Base-by-base conservation (phyloP, 2,329 filamentous ascomycete species). In the Aspergillus latus region DNA sequence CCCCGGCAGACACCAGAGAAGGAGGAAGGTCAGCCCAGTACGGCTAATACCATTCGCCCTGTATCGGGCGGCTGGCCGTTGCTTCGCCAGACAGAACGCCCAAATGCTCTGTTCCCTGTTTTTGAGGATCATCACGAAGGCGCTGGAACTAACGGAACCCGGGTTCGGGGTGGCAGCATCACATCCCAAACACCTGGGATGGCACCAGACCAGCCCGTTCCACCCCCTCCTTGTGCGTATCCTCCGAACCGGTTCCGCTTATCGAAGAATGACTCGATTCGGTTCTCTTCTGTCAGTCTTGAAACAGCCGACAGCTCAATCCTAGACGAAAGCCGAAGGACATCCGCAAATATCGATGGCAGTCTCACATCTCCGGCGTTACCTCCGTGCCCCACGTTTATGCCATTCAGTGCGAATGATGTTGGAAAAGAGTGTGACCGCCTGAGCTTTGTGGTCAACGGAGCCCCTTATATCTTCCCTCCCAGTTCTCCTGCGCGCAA, bases 231-330 rank as follows among this genome's bases (percentile, higher is more conserved):
- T 4, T 60, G 65, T 43, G 66, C 68, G 8, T 68, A 64, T 54
- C 64, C 63, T 15, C 63, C 64, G n/a, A 69, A 69, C 42, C 62
- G 70, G 36, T 68, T 72, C 53, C 68, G 65, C 32, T 64, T 73
- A 11, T 63, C 69, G 28, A 66, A 66, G 54, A 72, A 73, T 40
- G 71, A 73, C 52, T 74, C 71, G 4, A 64, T 69, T 60, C 65
- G 72, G 2, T 62, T 72, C 39, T 74, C 72, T 10, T 72, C 70
- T 1, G 59, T 72, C 57, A 74, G 72, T 49, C 55, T 74, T 1
- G 72, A 73, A 49, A 74, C 71, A 1, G 72, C 69, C 3, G 70
- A 73, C 56, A 74, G 71, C 52, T 74, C 72, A 2, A 74, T 74
- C 39, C 53, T 74, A 28, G 71, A 74, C 8, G 72, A 72, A 30